A percentile compares a stretch with the other conserved stretches of the same genome.
phyloP scores from a whole-genome alignment of 2,329 filamentous ascomycete genomes.

The Alternaria sp. region DNA sequence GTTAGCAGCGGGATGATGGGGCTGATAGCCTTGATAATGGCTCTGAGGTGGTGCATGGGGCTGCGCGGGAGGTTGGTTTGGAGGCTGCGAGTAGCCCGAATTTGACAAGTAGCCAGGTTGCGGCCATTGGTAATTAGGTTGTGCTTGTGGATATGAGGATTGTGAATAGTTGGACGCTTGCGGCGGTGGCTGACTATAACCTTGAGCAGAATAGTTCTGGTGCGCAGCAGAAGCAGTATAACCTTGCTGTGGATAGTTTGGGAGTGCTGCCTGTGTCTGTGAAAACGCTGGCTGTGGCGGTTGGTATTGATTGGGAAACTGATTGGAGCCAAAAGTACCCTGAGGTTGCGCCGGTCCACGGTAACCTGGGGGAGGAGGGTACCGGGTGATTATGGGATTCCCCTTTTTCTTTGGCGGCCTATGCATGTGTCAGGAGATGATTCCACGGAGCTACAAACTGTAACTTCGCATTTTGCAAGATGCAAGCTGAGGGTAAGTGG shows the following conservation, averaged over 20 bases:
- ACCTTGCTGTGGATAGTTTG: conserved; percentile 32
- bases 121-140: conserved; percentile 36
- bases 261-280: conserved; percentile 31
- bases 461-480: neutral
- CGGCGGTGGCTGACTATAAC: conserved; percentile 33
- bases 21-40: conserved; percentile 30
- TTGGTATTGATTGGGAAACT: conserved; percentile 40
- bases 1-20: conserved; percentile 29
- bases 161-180: conserved; percentile 25
- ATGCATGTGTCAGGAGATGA: conserved; percentile 24
- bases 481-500: conserved; percentile 4
- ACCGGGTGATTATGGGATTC: conserved; percentile 59
- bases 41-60: conserved; percentile 30
- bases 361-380: conserved; percentile 60
- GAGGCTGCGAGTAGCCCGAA: conserved; percentile 33
- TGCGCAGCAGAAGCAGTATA: conserved; percentile 30
- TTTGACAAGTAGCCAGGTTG: conserved; percentile 34
- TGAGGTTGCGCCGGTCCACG: conserved; percentile 46
- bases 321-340: conserved; percentile 36
- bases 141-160: conserved; percentile 31
- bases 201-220: conserved; percentile 35
- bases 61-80: conserved; percentile 31
- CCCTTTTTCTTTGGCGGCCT: conserved; percentile 56
- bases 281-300: conserved; percentile 38
- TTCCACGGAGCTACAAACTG: neutral